Evolutionary conservation across 78 protist species (phyloP).

Genomic region (Pigoraptor vietnamica): DNA sequence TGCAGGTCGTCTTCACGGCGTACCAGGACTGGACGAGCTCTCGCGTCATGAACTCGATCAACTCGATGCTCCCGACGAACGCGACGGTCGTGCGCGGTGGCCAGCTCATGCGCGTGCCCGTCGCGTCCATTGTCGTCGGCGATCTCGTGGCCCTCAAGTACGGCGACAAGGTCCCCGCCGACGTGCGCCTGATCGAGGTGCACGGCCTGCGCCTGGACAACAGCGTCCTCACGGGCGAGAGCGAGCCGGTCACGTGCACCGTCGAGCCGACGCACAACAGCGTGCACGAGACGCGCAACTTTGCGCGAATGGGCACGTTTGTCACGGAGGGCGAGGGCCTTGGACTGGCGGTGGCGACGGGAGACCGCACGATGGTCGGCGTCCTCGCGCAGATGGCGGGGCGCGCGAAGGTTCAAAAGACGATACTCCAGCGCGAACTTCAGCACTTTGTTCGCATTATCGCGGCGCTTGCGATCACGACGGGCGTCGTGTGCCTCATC

Average conservation of each 20-base stretch:
- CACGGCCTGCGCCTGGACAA: slow-evolving; percentile 40
- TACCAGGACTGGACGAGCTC: slow-evolving; percentile 70
- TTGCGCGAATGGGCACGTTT: slow-evolving; percentile 69
- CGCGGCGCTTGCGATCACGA: slow-evolving; percentile 59
- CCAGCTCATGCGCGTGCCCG: background rate
- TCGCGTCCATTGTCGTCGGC: background rate
- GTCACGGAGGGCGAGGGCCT: slow-evolving; percentile 67
- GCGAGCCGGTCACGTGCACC: slow-evolving; percentile 68
- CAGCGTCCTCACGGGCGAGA: slow-evolving; percentile 89
- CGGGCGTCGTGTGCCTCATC: slow-evolving; percentile 14
- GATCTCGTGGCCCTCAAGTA: slow-evolving; percentile 54
- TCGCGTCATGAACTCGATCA: slow-evolving; percentile 74
- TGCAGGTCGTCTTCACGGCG: slow-evolving; percentile 77
- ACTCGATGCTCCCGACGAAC: slow-evolving; percentile 49
- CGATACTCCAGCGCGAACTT: slow-evolving; percentile 78
- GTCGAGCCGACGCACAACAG: slow-evolving; percentile 45
- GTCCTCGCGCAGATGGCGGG: slow-evolving; percentile 65
- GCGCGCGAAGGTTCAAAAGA: background rate
- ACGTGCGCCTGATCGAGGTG: slow-evolving; percentile 50
- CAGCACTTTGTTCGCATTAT: slow-evolving; percentile 72
- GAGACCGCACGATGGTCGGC: slow-evolving; percentile 88
- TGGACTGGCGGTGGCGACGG: slow-evolving; percentile 74
- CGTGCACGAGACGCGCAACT: slow-evolving; percentile 64
- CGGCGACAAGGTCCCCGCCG: slow-evolving; percentile 80
- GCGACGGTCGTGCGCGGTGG: slow-evolving; percentile 66